Evolutionary conservation across 176 grass and related monocot species (phyloP), one percentile per base, ranked within the genome.

Genomic region (Bromus sterilis): DNA sequence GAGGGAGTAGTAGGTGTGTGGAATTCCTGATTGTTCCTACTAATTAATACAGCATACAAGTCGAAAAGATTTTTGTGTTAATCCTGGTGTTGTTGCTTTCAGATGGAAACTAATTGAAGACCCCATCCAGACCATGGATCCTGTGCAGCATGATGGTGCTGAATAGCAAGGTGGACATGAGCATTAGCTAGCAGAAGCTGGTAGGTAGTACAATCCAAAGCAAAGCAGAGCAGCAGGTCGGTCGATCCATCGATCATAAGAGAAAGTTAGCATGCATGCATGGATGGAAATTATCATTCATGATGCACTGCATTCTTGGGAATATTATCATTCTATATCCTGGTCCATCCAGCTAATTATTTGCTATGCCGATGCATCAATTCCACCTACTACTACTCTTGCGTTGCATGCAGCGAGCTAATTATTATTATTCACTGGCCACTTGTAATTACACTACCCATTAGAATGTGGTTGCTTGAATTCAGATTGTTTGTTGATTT

Each of bases 261-360:
- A 77, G 4, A 64, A 46, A 71, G 40, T 16, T 31, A 78, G 76
- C 66, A 42, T 36, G 63, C 48, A 5, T 58, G 78, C 57, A 10
- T 39, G 32, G 56, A 28, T 71, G 68, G 25, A 71, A 73, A 73
- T 73, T 73, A 73, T 73, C 61, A 7, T 46, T 53, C 84, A 80
- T 77, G 78, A 66, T 86, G 82, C 36, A 65, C 30, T 67, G 72
- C 82, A 39, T 85, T 78, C 76, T 85, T 85, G 75, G 83, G 75
- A 85, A 58, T 72, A 85, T 79, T 78, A 78, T 85, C n/a, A 85
- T 85, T 62, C 37, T 78, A 48, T 37, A 46, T 37, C 56, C 42
- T 48, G 46, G 67, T 62, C 56, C 85, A 76, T 53, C 79, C 55
- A 64, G 40, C 72, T 62, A 82, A 87, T 71, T 4, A 57, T 69